phyloP scores from a whole-genome alignment of 441 rosid species.

The Brassica balearica region DNA sequence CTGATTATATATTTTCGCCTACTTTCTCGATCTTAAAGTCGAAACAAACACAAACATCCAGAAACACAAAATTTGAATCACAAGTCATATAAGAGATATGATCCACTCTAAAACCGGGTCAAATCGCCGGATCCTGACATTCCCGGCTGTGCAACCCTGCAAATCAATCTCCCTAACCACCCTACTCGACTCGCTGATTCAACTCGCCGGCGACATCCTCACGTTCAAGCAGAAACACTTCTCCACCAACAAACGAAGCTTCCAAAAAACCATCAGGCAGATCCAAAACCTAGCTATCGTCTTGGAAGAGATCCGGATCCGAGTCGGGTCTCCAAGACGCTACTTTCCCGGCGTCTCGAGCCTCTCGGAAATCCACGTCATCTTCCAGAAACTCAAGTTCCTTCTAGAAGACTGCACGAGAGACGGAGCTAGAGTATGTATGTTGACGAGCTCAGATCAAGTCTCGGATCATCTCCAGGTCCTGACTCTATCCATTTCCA shows the following conservation, averaged over 20 bases:
- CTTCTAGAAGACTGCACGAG: slow-evolving; percentile 70
- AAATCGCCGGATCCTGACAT: slow-evolving; percentile 68
- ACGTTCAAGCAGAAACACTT: slow-evolving; percentile 49
- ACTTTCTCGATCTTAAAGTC: neutral
- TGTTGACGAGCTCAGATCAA: slow-evolving; percentile 60
- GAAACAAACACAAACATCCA: slow-evolving; percentile 26
- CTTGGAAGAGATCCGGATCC: slow-evolving; percentile 58
- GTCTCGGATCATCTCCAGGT: slow-evolving; percentile 61
- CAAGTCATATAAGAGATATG: slow-evolving; percentile 46
- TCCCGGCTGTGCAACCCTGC: slow-evolving; percentile 73
- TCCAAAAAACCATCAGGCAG: slow-evolving; percentile 55
- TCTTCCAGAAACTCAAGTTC: slow-evolving; percentile 62
- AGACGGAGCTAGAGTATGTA: slow-evolving; percentile 64
- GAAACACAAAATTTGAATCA: slow-evolving; percentile 2
- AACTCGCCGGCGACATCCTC: slow-evolving; percentile 52
- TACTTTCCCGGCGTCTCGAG: slow-evolving; percentile 40
- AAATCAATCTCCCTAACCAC: slow-evolving; percentile 52
- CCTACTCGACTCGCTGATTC: slow-evolving; percentile 59
- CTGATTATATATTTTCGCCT: slow-evolving; percentile 15
- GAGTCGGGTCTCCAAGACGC: slow-evolving; percentile 33
- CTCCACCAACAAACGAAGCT: slow-evolving; percentile 55
- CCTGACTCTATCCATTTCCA: slow-evolving; percentile 55
- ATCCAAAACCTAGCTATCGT: slow-evolving; percentile 54
- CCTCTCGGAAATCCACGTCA: slow-evolving; percentile 73
- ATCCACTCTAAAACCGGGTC: slow-evolving; percentile 41